phyloP scores from a whole-genome alignment of 2,329 filamentous ascomycete genomes.

The Aspergillus brunneoviolaceus region DNA sequence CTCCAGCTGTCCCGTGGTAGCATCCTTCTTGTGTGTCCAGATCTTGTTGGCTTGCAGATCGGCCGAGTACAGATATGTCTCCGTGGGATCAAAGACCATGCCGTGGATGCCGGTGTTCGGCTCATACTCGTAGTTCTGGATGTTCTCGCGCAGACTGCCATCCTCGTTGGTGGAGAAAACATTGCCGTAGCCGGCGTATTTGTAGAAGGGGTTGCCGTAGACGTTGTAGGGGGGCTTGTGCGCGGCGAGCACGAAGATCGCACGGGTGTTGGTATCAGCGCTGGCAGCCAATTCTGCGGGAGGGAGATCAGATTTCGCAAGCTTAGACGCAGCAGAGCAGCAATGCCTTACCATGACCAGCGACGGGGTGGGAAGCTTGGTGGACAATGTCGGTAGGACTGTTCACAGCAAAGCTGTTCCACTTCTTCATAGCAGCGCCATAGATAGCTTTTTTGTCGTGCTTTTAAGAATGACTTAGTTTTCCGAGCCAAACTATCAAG shows the following conservation, averaged over 20 bases:
- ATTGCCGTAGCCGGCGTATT: slow-evolving; percentile 77
- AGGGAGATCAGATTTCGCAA: neutral
- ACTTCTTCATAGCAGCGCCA: slow-evolving; percentile 90
- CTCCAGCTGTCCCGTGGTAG: slow-evolving; percentile 60
- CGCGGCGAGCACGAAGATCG: slow-evolving; percentile 83
- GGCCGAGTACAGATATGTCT: slow-evolving; percentile 50
- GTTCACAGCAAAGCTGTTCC: slow-evolving; percentile 77
- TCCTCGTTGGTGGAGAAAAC: slow-evolving; percentile 53
- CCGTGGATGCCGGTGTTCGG: slow-evolving; percentile 50
- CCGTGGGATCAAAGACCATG: slow-evolving; percentile 48
- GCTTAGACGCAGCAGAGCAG: neutral
- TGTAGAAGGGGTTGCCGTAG: slow-evolving; percentile 89
- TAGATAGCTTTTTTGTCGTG: slow-evolving; percentile 82
- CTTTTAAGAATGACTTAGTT: slow-evolving; percentile 43
- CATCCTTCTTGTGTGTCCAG: slow-evolving; percentile 77
- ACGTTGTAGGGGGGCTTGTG: slow-evolving; percentile 75
- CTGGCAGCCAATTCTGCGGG: slow-evolving; percentile 65
- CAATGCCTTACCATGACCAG: slow-evolving; percentile 64
- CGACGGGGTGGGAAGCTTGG: slow-evolving; percentile 71
- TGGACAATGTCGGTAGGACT: slow-evolving; percentile 75
- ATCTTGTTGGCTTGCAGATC: slow-evolving; percentile 54
- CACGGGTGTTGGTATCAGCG: slow-evolving; percentile 74
- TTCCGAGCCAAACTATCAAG: neutral
- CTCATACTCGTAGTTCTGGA: slow-evolving; percentile 49
- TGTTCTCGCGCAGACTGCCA: slow-evolving; percentile 42